Evolutionary conservation across 805 yeast genomes (phyloP).

Genomic region (Starmerella gropengiesseri): DNA sequence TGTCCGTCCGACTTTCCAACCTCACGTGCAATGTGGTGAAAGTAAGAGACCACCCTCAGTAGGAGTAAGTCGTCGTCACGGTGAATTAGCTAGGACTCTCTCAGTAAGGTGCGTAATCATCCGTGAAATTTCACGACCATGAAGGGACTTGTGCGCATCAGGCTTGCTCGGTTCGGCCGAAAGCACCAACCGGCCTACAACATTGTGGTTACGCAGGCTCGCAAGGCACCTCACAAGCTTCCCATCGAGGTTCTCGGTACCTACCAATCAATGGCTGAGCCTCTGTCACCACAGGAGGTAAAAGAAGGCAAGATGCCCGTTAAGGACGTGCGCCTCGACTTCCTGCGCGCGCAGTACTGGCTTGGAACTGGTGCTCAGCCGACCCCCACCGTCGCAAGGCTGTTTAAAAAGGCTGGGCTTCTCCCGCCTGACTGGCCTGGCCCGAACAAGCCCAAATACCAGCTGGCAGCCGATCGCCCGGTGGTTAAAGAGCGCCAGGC

Average conservation of each 20-base stretch:
- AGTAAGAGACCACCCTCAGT: too few relatives aligned
- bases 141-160: conserved; percentile 71
- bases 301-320: conserved; percentile 47
- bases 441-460: conserved; percentile 19
- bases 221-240: conserved; percentile 61
- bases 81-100: too few relatives aligned
- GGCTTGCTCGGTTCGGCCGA: conserved; percentile 89
- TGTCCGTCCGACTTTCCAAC: too few relatives aligned
- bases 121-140: conserved; percentile 25
- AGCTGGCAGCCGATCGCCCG: conserved; percentile 5
- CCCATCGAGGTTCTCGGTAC: conserved; percentile 96
- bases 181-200: conserved; percentile 78
- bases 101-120: too few relatives aligned
- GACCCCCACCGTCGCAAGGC: conserved; percentile 62
- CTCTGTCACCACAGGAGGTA: conserved; percentile 51
- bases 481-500: conserved; percentile 14
- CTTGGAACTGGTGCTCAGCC: conserved; percentile 96
- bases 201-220: conserved; percentile 73
- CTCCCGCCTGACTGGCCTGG: conserved; percentile 37
- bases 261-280: conserved; percentile 71
- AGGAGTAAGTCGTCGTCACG: neutral
- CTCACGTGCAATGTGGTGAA: too few relatives aligned
- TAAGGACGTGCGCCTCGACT: conserved; percentile 76
- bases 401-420: conserved; percentile 61
- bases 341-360: conserved; percentile 89